Base-by-base conservation (phyloP, 192 early-diverging fungal genomes). In the Lunasporangiospora selenospora region DNA sequence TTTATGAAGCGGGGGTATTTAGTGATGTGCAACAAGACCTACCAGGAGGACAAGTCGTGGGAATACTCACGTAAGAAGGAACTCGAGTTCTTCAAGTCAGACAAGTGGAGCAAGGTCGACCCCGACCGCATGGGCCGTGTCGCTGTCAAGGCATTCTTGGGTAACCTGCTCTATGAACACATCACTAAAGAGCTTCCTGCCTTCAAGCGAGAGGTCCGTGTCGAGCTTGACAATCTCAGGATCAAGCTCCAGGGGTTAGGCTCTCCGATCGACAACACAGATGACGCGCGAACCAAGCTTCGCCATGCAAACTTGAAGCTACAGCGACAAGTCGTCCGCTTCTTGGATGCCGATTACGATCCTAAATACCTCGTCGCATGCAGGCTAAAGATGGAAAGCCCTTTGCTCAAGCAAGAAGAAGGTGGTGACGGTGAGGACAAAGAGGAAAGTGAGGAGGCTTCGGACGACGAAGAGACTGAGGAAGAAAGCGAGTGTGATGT, bases 1-100 rank as follows among this genome's bases (percentile, higher is more conserved):
- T 18, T 19, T 11, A 64, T 64, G 62, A 30, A 40, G 26, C 43
- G 45, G 1, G 62, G 62, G 8, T 64, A 54, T 9, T 21, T 64
- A 7, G 62, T 64, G 1, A 46, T 55, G 62, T 13, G 43, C 0
- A 64, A 64, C 27, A 12, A 19, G 2, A 36, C 24, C 16, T 34
- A 21, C 6, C 16, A 46, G 13, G 26, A 38, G 24, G 29, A 13
- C 31, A 3, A 16, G 26, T 37, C 51, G 3, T 63, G 61, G 61
- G 61, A 63, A 0, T 16, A 53, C 1, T 31, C 61, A 1, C 10
- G 33, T 5, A 27, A 6, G 33, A 26, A 46, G 7, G 61, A 63
- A 15, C 32, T 40, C 1, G 27, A 34, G 8, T 63, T 54, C 34
- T 63, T 63, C 27, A 34, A 16, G 13, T 30, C 50, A 2, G 15